Evolutionary conservation across 768 basidiomycete genomes (phyloP).

Genomic region (Suillus brevipes): DNA sequence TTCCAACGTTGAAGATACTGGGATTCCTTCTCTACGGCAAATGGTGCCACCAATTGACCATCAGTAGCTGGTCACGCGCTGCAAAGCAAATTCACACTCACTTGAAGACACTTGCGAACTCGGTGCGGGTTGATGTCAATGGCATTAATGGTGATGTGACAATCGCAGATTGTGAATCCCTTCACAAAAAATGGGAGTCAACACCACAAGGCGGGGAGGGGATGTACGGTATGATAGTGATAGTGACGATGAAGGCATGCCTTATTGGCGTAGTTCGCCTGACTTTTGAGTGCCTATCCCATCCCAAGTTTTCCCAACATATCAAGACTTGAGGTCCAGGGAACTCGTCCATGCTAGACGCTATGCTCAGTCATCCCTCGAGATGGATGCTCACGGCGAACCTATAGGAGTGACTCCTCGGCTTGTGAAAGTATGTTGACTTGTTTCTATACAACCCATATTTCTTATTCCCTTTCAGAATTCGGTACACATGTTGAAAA

Average conservation of each 20-base stretch:
- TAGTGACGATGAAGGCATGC: slow-evolving; percentile 13
- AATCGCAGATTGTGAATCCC: slow-evolving; percentile 45
- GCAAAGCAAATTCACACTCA: slow-evolving; percentile 46
- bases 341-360: no score
- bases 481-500: slow-evolving; percentile 47
- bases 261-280: slow-evolving; percentile 12
- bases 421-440: slow-evolving; percentile 38
- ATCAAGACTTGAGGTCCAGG: background rate
- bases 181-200: slow-evolving; percentile 57
- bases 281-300: background rate
- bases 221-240: slow-evolving; percentile 27
- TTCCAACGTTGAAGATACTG: slow-evolving; percentile 50
- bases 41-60: slow-evolving; percentile 59
- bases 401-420: slow-evolving; percentile 47
- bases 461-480: slow-evolving; percentile 29
- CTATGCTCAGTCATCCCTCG: no score
- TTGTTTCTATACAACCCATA: slow-evolving; percentile 2
- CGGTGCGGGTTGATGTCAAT: slow-evolving; percentile 48
- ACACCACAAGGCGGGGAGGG: slow-evolving; percentile 25
- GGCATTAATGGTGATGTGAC: slow-evolving; percentile 57
- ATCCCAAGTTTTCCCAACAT: background rate
- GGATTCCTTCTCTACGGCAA: slow-evolving; percentile 55
- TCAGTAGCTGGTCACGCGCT: slow-evolving; percentile 49
- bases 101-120: slow-evolving; percentile 48
- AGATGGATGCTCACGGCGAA: slow-evolving; percentile 42